phyloP scores from a whole-genome alignment of 345 rosid species.

The Geranium brycei region DNA sequence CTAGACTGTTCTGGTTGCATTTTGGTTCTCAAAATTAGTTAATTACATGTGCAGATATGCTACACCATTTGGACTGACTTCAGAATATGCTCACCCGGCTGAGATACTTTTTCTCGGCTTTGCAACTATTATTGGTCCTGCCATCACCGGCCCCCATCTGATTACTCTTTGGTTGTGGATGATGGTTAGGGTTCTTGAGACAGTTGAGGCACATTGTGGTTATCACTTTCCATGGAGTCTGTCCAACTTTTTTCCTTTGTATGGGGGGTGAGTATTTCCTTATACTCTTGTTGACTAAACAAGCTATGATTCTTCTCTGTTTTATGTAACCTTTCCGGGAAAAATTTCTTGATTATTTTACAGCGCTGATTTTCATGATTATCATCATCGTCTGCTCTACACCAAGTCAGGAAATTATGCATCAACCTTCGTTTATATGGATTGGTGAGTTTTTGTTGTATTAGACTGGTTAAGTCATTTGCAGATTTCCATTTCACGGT shows the following conservation, averaged over 20 bases:
- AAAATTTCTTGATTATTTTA: slow-evolving; percentile 6
- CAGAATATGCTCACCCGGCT: slow-evolving; percentile 96
- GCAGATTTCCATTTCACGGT: not conserved
- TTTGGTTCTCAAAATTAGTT: not conserved
- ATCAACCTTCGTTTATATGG: slow-evolving; percentile 90
- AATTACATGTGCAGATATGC: slow-evolving; percentile 49
- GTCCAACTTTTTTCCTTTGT: slow-evolving; percentile 75
- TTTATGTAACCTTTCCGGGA: slow-evolving; percentile 5
- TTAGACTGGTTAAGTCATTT: not conserved
- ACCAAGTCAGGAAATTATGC: slow-evolving; percentile 97
- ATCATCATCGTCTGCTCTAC: slow-evolving; percentile 88
- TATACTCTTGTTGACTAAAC: not conserved
- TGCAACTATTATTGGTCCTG: slow-evolving; percentile 90
- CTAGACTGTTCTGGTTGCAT: not conserved
- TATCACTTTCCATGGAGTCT: slow-evolving; percentile 98
- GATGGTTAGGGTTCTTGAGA: slow-evolving; percentile 81
- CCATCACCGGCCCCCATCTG: slow-evolving; percentile 91
- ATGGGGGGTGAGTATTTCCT: slow-evolving; percentile 67
- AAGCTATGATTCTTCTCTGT: not conserved
- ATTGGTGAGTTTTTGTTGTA: slow-evolving; percentile 46
- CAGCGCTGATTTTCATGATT: slow-evolving; percentile 97
- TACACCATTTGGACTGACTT: slow-evolving; percentile 94
- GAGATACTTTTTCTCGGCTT: slow-evolving; percentile 91
- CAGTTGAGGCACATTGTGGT: slow-evolving; percentile 98
- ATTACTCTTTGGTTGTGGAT: slow-evolving; percentile 91